Percentiles rank a stretch among this genome's conserved stretches.
Evolutionary conservation across 1,284 basidiomycete genomes (phyloP).

Genomic region (Wallemia ichthyophaga): DNA sequence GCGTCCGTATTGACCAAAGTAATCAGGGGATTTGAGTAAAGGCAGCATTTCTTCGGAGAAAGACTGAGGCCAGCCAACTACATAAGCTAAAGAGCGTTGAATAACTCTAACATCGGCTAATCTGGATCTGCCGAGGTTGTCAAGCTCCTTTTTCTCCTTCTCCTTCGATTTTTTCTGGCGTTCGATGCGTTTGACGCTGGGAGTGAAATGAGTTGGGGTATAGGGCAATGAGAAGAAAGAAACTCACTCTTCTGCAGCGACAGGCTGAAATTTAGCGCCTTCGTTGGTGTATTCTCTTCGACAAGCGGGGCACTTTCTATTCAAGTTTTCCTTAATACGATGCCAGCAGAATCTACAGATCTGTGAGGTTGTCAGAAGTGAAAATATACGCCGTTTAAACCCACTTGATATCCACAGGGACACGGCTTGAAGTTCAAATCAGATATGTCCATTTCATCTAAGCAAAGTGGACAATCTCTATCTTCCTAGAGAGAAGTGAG

Average conservation of each 20-base stretch:
- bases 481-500: conserved; percentile 38
- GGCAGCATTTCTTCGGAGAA: conserved; percentile 88
- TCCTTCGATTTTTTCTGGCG: conserved; percentile 89
- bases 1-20: conserved; percentile 96
- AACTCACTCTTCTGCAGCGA: conserved; percentile 77
- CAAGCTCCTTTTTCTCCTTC: conserved; percentile 83
- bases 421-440: conserved; percentile 99
- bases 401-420: conserved; percentile 87
- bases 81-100: conserved; percentile 86
- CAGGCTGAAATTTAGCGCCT: conserved; percentile 77
- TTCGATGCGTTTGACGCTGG: conserved; percentile 76
- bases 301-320: conserved; percentile 90
- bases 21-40: conserved; percentile 75
- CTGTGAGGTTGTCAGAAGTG: conserved; percentile 19
- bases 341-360: conserved; percentile 99
- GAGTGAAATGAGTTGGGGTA: conserved; percentile 3
- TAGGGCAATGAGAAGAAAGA: conserved; percentile 1
- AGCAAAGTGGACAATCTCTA: conserved; percentile 87
- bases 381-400: conserved; percentile 6
- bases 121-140: conserved; percentile 54
- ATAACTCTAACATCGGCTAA: conserved; percentile 83
- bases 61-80: conserved; percentile 65
- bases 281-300: conserved; percentile 78
- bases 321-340: conserved; percentile 86
- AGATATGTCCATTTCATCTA: conserved; percentile 95